Evolutionary conservation across 805 yeast species (phyloP).

Genomic region (Cyberlindnera saturnus): DNA sequence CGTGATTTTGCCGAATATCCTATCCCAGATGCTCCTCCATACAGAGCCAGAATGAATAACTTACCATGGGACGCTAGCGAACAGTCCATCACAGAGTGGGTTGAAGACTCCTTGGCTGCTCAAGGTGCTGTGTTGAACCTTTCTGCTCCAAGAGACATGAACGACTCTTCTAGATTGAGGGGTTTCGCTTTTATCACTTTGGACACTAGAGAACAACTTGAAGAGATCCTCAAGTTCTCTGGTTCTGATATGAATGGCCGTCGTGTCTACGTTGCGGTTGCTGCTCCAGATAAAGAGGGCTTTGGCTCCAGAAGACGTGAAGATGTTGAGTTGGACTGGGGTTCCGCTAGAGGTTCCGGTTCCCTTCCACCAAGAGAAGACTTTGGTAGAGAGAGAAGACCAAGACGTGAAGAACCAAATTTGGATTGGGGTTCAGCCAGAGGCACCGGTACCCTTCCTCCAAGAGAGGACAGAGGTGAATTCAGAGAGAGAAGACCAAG

Average conservation of each 20-base stretch:
- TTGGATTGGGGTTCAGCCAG: slow-evolving; percentile 54
- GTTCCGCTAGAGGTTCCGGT: slow-evolving; percentile 31
- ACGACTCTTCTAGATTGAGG: slow-evolving; percentile 60
- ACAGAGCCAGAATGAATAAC: slow-evolving; percentile 81
- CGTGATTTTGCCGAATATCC: slow-evolving; percentile 67
- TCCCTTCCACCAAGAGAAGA: slow-evolving; percentile 23
- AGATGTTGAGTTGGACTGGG: slow-evolving; percentile 56
- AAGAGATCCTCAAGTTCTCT: slow-evolving; percentile 61
- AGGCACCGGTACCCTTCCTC: slow-evolving; percentile 18
- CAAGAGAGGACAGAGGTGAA: slow-evolving; percentile 26
- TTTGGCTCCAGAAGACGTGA: slow-evolving; percentile 22
- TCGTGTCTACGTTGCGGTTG: slow-evolving; percentile 68
- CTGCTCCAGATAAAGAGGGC: slow-evolving; percentile 51
- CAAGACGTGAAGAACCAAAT: slow-evolving; percentile 47
- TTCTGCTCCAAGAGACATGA: slow-evolving; percentile 63
- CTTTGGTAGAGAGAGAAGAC: slow-evolving; percentile 29
- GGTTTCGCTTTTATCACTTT: slow-evolving; percentile 89
- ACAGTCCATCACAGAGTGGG: slow-evolving; percentile 52
- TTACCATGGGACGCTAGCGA: slow-evolving; percentile 80
- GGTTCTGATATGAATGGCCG: slow-evolving; percentile 70
- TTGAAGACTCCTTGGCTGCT: slow-evolving; percentile 46
- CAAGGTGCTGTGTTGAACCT: slow-evolving; percentile 55
- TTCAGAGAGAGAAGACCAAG: slow-evolving; percentile 26
- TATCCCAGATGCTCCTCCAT: slow-evolving; percentile 89
- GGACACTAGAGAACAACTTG: slow-evolving; percentile 70